Percentiles rank a stretch among this genome's conserved stretches.
Conservation (phyloP, 768 basidiomycete genomes). For the Tulasnella sp. region DNA sequence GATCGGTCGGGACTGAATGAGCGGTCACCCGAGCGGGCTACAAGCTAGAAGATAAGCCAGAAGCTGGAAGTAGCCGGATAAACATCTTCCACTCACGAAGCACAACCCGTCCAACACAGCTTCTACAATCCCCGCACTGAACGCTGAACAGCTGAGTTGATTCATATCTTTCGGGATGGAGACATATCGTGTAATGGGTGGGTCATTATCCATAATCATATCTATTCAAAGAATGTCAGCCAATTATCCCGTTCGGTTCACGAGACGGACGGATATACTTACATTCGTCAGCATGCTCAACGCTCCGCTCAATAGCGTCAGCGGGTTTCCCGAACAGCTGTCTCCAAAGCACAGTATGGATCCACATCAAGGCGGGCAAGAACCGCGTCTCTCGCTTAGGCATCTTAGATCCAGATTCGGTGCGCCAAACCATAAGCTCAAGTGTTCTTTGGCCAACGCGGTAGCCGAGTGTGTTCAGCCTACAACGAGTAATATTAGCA, state of each 20-base stretch:
- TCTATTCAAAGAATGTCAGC: conserved; percentile 38
- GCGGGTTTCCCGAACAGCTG: conserved; percentile 90
- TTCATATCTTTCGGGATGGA: conserved; percentile 92
- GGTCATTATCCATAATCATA: conserved; percentile 98
- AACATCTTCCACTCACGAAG: conserved; percentile 55
- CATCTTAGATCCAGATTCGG: conserved; percentile 68
- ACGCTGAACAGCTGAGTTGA: conserved; percentile 90
- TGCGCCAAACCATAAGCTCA: conserved; percentile 74
- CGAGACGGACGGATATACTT: conserved; percentile 29
- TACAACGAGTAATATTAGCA: conserved; percentile 25
- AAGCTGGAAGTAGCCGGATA: neutral
- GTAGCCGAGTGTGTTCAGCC: conserved; percentile 87
- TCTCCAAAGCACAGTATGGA: conserved; percentile 93
- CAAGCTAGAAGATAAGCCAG: conserved; percentile 13
- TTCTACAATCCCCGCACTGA: conserved; percentile 95
- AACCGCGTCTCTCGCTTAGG: conserved; percentile 89
- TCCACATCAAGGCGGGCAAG: conserved; percentile 81
- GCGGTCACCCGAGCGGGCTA: conserved; percentile 96
- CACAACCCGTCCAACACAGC: conserved; percentile 90
- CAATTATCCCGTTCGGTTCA: neutral
- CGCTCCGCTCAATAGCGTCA: conserved; percentile 90
- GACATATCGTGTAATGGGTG: conserved; percentile 80
- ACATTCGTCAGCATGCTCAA: conserved; percentile 96
- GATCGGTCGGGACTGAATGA: conserved; percentile 77
- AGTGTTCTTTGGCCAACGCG: conserved; percentile 80